Base-by-base conservation (phyloP, 139 green algal genomes). In the Pycnococcus provasolii region DNA sequence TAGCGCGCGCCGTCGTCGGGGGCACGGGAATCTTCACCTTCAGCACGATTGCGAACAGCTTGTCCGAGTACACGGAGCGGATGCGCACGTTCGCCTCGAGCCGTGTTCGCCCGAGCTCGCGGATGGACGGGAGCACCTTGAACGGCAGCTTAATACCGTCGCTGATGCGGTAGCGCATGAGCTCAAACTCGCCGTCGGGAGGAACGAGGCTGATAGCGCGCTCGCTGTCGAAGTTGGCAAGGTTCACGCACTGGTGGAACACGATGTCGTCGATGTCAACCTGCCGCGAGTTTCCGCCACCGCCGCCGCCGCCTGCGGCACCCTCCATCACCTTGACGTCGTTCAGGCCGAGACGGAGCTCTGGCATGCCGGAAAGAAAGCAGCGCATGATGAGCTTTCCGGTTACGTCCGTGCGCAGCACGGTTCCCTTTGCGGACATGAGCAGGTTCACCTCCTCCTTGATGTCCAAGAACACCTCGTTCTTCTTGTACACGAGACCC, bases 171-270 rank as follows among this genome's bases (percentile, higher is more conserved):
- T 83, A 83, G 78, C 85, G 84, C 85, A 95, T 92, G 55, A 97
- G 84, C 73, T 96, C 89, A 80, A 97, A 97, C 73, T 96, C 89
- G n/a, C 90, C 91, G 59, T 97, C 91, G 1, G 91, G 90, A 4
- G 91, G 90, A 42, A 94, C 81, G 77, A 97, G 96, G 42, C 79
- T 89, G 60, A 95, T 84, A 62, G 88, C 76, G 68, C 83, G 84
- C 64, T 94, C 86, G 2, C 77, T 75, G 63, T 84, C 80, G 70
- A 85, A 94, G 37, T 79, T 73, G 0, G 77, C 81, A 61, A 97
- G 80, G 77, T 96, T 97, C 58, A 96, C 92, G 70, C 90, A 97
- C 62, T 90, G 90, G 74, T 97, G 90, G 78, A 97, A 97, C 4
- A 83, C 90, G 2, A 90, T 79, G 72, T 96, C 91, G 71, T 88